phyloP scores from a whole-genome alignment of 2,329 filamentous ascomycete genomes.

The Tolypocladium tropicale region DNA sequence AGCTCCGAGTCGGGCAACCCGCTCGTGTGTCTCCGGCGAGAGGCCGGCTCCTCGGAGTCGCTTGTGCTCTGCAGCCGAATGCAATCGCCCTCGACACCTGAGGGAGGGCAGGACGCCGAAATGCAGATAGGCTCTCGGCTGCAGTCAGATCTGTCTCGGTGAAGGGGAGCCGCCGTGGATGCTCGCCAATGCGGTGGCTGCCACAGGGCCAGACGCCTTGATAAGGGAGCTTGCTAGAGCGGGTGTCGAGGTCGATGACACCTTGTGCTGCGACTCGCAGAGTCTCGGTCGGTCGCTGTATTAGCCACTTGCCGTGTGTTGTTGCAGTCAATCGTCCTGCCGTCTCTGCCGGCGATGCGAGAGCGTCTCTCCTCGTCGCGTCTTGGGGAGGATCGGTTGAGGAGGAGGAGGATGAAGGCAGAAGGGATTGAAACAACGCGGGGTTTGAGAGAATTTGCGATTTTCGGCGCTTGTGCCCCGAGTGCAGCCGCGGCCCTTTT shows the following conservation, averaged over 20 bases:
- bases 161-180: neutral
- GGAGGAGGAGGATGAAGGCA: neutral
- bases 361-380: neutral
- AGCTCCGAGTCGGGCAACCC: conserved; percentile 13
- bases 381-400: neutral
- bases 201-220: neutral
- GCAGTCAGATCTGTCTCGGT: neutral
- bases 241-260: neutral
- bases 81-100: neutral
- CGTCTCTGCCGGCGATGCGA: neutral
- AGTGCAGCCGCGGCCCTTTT: conserved; percentile 5
- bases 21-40: conserved; percentile 1
- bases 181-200: neutral
- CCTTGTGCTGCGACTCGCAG: neutral
- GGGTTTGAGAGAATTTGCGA: conserved; percentile 1
- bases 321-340: neutral
- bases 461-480: neutral
- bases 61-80: neutral
- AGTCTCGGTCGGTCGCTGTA: neutral
- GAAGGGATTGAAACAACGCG: neutral
- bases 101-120: neutral
- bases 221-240: neutral
- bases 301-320: neutral
- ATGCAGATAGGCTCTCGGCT: neutral
- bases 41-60: neutral